A percentile compares a stretch with the other conserved stretches of the same genome.
These are phyloP conservation scores for Aspergillus sp. DNA, from an alignment of 2,329 filamentous ascomycete genomes.

Conservation along the genomic window DNA sequence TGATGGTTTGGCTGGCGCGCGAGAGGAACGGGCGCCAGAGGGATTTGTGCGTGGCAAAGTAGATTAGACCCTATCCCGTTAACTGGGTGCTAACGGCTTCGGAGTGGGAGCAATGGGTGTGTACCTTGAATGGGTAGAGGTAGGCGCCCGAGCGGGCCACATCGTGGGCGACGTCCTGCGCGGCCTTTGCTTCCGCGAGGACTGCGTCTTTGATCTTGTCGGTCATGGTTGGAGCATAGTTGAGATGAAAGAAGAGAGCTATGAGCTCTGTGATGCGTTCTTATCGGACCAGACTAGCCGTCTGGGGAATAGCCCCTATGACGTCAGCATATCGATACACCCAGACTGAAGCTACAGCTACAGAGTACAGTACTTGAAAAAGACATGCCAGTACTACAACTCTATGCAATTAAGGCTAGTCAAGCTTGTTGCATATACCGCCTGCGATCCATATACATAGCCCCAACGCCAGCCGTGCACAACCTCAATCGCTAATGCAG, in stretches of 20 bases:
- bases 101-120: too few relatives aligned
- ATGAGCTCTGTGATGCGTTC: background rate
- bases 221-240: conserved; percentile 28
- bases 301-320: background rate
- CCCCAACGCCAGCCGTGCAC: conserved; percentile 28
- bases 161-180: conserved; percentile 62
- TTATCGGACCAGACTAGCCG: background rate
- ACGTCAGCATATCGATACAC: background rate
- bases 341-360: too few relatives aligned
- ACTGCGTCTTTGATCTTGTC: conserved; percentile 58
- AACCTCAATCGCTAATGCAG: conserved; percentile 32
- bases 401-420: too few relatives aligned
- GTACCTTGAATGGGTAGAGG: conserved; percentile 75
- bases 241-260: background rate
- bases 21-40: conserved; percentile 60
- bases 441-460: conserved; percentile 18
- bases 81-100: too few relatives aligned
- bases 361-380: too few relatives aligned
- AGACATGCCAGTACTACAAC: too few relatives aligned
- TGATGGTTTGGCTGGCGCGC: conserved; percentile 62
- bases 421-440: too few relatives aligned
- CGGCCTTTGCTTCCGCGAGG: conserved; percentile 68
- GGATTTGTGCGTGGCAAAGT: conserved; percentile 57
- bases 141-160: conserved; percentile 76
- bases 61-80: conserved; percentile 59